phyloP scores from a whole-genome alignment of 2,329 filamentous ascomycete genomes.

The Dothistroma septosporum region DNA sequence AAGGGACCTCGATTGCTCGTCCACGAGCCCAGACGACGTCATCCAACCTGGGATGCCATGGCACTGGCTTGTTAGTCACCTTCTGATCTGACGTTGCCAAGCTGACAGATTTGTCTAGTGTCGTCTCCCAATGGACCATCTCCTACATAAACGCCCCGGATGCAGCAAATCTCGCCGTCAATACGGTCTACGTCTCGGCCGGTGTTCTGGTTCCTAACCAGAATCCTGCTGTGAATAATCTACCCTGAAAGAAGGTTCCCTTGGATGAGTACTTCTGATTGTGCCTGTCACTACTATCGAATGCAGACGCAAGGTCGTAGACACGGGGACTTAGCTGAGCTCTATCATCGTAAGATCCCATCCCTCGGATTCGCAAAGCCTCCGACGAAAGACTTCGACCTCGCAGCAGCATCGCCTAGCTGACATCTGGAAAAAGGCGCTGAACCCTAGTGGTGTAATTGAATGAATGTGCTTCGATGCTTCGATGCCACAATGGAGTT shows the following conservation, averaged over 20 bases:
- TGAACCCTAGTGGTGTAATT: background rate
- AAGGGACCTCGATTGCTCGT: constrained; percentile 16
- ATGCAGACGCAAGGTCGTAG: constrained; percentile 15
- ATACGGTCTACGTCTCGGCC: constrained; percentile 18
- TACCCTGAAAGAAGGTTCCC: constrained; percentile 14
- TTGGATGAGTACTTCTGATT: background rate
- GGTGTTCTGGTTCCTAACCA: constrained; percentile 10
- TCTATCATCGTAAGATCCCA: constrained; percentile 20
- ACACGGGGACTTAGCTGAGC: constrained; percentile 22
- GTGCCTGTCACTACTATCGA: background rate
- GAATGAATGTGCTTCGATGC: no score
- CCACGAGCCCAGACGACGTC: constrained; percentile 14
- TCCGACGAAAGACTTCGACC: background rate
- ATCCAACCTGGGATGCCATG: constrained; percentile 1
- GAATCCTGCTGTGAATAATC: constrained; percentile 16
- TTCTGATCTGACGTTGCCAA: background rate
- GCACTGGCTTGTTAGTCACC: constrained; percentile 14
- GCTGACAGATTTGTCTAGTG: background rate
- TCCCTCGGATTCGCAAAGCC: constrained; percentile 21
- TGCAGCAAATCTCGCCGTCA: constrained; percentile 15
- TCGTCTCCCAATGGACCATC: background rate
- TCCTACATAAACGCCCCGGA: constrained; percentile 19
- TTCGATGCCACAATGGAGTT: no score
- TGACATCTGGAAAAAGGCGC: background rate
- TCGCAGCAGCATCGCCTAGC: constrained; percentile 1